A percentile compares a stretch with the other conserved stretches of the same genome.
These are phyloP conservation scores for Beauveria brongniartii DNA, from an alignment of 2,329 filamentous ascomycete species.

Conservation along the genomic window DNA sequence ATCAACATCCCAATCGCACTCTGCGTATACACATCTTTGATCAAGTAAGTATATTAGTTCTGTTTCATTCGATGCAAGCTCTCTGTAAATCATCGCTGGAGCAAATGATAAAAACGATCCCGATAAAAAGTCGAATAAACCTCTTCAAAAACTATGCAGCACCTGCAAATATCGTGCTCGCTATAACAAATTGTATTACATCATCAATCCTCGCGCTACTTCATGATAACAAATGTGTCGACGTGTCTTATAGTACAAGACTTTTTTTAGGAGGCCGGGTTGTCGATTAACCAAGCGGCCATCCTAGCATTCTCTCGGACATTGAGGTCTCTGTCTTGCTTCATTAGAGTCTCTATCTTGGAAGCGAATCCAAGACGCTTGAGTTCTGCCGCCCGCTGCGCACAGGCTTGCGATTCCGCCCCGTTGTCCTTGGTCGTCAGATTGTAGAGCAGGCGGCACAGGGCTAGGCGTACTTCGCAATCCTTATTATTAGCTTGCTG, in stretches of 20 bases:
- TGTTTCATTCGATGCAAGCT: not conserved
- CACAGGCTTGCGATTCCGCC: conserved; percentile 55
- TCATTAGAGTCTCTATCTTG: conserved; percentile 52
- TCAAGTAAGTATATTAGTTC: not conserved
- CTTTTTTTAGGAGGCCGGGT: conserved; percentile 19
- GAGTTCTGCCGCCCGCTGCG: conserved; percentile 60
- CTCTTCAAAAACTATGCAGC: not conserved
- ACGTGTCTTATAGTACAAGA: not conserved
- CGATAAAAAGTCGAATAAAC: not conserved
- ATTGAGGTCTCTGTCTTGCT: conserved; percentile 68
- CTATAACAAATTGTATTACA: not conserved
- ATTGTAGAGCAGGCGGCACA: conserved; percentile 81
- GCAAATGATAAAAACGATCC: not conserved
- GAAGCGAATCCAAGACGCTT: conserved; percentile 62
- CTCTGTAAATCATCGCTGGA: not conserved
- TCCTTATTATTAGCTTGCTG: conserved; percentile 67
- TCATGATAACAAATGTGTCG: not conserved
- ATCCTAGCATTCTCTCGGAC: conserved; percentile 78
- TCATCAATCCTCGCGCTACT: not conserved
- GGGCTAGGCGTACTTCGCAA: conserved; percentile 64
- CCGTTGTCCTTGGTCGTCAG: conserved; percentile 75
- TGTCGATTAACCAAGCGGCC: conserved; percentile 64
- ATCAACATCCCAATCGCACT: too few species aligned
- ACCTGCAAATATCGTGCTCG: not conserved
- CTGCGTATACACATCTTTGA: not conserved